phyloP scores from a whole-genome alignment of 495 filamentous ascomycete species.

The Bacidia gigantensis region DNA sequence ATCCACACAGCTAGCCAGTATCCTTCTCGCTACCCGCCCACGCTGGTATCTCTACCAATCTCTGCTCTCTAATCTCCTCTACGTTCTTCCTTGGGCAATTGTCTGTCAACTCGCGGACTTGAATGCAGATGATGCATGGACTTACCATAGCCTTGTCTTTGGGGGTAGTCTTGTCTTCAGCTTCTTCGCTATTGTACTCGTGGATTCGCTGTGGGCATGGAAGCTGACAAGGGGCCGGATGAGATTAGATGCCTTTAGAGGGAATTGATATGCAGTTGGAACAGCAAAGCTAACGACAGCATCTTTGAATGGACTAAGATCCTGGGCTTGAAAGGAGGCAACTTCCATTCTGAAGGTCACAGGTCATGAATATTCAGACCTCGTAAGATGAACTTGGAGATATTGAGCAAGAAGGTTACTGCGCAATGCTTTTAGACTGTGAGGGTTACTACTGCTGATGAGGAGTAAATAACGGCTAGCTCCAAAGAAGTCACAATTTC shows the following conservation, averaged over 20 bases:
- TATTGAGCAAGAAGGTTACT: no score
- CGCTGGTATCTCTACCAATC: conserved; percentile 57
- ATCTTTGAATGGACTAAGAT: no score
- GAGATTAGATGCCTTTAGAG: conserved; percentile 17
- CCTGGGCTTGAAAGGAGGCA: no score
- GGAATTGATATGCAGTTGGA: no score
- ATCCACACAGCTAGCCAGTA: conserved; percentile 47
- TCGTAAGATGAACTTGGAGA: no score
- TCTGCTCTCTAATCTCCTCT: conserved; percentile 49
- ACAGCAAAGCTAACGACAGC: no score
- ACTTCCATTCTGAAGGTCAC: no score
- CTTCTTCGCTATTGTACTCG: conserved; percentile 40
- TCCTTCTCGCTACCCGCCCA: conserved; percentile 51
- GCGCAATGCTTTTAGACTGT: no score
- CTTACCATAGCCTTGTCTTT: conserved; percentile 52
- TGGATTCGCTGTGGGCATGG: conserved; percentile 42
- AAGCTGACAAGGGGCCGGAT: conserved; percentile 36
- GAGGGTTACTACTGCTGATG: no score
- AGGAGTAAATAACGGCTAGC: no score
- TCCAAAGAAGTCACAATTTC: no score
- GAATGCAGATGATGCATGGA: conserved; percentile 46
- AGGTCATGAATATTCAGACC: no score
- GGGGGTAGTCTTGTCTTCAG: conserved; percentile 56
- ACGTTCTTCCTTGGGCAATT: conserved; percentile 59
- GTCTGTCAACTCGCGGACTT: conserved; percentile 37